phyloP scores from a whole-genome alignment of 495 filamentous ascomycete genomes.

The Penicillium manginii region DNA sequence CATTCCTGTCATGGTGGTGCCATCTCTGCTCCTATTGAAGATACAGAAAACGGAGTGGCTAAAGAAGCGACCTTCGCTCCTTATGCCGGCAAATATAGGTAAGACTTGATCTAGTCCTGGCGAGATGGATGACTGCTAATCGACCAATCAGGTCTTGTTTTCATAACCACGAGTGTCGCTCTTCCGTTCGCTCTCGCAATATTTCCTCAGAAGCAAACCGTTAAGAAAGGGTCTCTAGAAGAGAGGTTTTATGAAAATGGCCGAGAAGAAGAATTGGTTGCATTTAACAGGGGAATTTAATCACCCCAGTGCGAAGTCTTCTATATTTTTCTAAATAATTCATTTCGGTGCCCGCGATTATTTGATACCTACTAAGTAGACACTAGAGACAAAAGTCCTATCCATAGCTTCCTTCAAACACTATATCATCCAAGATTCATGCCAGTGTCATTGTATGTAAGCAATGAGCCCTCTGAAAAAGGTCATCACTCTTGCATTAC shows the following conservation, averaged over 20 bases:
- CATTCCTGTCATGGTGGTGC: slow-evolving; percentile 94
- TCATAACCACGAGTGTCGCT: slow-evolving; percentile 79
- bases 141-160: slow-evolving; percentile 65
- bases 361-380: too few species aligned
- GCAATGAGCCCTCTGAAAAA: too few species aligned
- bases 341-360: too few species aligned
- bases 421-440: too few species aligned
- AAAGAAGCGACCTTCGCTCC: slow-evolving; percentile 67
- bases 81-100: slow-evolving; percentile 67
- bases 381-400: too few species aligned
- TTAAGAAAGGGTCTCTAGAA: slow-evolving; percentile 74
- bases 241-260: slow-evolving; percentile 77
- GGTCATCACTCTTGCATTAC: too few species aligned
- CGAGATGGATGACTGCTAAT: too few species aligned
- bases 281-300: slow-evolving; percentile 83
- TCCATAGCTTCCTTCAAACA: too few species aligned
- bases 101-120: neutral
- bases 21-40: slow-evolving; percentile 76
- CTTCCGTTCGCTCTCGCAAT: slow-evolving; percentile 77
- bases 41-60: slow-evolving; percentile 78
- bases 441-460: too few species aligned
- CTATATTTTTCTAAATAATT: too few species aligned
- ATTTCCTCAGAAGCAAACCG: slow-evolving; percentile 85
- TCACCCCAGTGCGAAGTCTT: neutral
- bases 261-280: slow-evolving; percentile 74